Percentiles rank a stretch among this genome's conserved stretches.
phyloP scores from a whole-genome alignment of 768 basidiomycete genomes.

The Boletus barrowsii region DNA sequence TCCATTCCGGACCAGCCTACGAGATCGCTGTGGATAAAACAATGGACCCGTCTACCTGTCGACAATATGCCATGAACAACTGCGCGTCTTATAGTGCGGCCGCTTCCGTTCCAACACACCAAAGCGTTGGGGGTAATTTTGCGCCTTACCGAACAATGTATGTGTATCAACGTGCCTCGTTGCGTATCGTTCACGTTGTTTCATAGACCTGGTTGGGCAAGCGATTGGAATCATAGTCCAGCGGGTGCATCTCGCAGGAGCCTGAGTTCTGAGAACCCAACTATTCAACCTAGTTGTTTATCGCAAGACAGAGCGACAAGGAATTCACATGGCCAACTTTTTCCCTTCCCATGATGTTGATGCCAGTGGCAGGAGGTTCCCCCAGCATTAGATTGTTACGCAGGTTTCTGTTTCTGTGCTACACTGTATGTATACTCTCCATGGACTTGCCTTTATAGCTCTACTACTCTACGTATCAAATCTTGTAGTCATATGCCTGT shows the following conservation, averaged over 20 bases:
- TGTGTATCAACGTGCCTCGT: background rate
- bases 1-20: constrained; percentile 10
- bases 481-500: constrained; percentile 7
- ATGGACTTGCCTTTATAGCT: constrained; percentile 7
- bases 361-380: constrained; percentile 6
- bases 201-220: constrained; percentile 13
- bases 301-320: constrained; percentile 3
- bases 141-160: constrained; percentile 13
- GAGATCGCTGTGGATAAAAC: constrained; percentile 6
- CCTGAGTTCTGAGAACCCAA: background rate
- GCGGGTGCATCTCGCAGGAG: constrained; percentile 6
- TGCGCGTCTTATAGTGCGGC: constrained; percentile 1
- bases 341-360: constrained; percentile 14
- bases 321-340: constrained; percentile 3
- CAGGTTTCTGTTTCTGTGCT: background rate
- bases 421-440: background rate
- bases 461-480: constrained; percentile 18
- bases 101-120: constrained; percentile 3
- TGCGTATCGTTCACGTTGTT: background rate
- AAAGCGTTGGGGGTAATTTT: background rate
- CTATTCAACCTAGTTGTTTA: constrained; percentile 1
- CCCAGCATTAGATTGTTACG: constrained; percentile 3
- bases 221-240: constrained; percentile 19
- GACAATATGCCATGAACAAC: background rate
- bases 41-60: background rate